Percentiles rank a stretch among this genome's conserved stretches.
Conservation (phyloP, 768 basidiomycete species). For the Suillus placidus region DNA sequence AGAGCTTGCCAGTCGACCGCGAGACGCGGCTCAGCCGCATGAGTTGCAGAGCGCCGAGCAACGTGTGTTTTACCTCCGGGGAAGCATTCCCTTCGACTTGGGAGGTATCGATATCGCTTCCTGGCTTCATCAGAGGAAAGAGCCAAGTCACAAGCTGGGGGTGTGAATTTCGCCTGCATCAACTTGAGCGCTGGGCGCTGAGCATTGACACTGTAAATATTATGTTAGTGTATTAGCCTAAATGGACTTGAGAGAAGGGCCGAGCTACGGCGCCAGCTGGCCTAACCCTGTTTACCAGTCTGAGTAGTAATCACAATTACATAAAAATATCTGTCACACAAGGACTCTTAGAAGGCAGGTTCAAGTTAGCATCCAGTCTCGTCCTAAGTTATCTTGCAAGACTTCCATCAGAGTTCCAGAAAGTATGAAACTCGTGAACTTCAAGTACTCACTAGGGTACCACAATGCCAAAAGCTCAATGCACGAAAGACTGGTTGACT, state of each 20-base stretch:
- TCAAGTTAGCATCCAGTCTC: not conserved
- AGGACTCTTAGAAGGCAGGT: no score
- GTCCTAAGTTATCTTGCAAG: not conserved
- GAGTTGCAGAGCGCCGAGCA: constrained; percentile 23
- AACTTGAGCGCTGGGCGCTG: not conserved
- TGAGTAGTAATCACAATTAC: not conserved
- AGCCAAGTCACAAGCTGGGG: not conserved
- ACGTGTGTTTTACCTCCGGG: constrained; percentile 27
- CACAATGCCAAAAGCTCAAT: not conserved
- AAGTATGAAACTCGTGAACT: not conserved
- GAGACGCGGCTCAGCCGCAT: constrained; percentile 9
- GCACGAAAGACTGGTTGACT: not conserved
- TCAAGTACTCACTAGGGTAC: not conserved
- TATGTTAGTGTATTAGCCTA: not conserved
- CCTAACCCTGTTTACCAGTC: not conserved
- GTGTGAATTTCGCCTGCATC: not conserved
- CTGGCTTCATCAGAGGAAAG: not conserved
- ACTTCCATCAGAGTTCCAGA: not conserved
- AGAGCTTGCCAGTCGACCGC: constrained; percentile 15
- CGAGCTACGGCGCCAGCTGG: not conserved
- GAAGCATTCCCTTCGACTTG: constrained; percentile 34
- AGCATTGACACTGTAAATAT: not conserved
- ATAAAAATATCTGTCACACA: not conserved
- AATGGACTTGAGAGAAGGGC: not conserved
- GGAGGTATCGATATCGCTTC: constrained; percentile 19